Evolutionary conservation across 2,329 filamentous ascomycete genomes (phyloP).

Genomic region (Diaporthe destruens): DNA sequence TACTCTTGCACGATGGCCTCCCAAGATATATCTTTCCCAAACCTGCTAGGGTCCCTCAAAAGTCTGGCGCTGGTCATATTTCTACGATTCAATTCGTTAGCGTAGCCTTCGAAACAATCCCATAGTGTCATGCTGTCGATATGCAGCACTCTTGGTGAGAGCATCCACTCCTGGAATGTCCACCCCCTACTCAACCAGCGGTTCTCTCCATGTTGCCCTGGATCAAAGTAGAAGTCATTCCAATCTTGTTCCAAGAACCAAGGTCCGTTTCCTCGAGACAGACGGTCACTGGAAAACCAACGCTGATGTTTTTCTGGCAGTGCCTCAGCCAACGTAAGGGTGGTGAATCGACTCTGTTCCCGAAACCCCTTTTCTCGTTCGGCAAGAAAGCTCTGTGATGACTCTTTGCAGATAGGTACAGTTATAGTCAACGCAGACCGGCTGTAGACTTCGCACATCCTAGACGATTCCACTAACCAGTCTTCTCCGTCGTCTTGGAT

Average conservation of each 20-base stretch:
- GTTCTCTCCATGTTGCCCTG: background rate
- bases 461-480: slow-evolving; percentile 43
- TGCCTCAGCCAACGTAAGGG: background rate
- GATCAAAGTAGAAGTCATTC: background rate
- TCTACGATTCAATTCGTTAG: background rate
- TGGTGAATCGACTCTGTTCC: fast-evolving
- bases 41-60: background rate
- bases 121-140: slow-evolving; percentile 20
- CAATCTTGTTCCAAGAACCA: background rate
- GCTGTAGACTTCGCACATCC: slow-evolving; percentile 47
- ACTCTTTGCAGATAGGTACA: background rate
- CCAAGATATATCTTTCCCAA: background rate
- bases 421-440: slow-evolving; percentile 45
- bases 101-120: slow-evolving; percentile 3
- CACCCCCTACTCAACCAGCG: background rate
- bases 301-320: too few relatives aligned
- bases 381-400: background rate
- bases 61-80: background rate
- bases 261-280: too few relatives aligned
- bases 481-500: slow-evolving; percentile 45
- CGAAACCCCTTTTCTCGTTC: background rate
- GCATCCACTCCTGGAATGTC: slow-evolving; percentile 25
- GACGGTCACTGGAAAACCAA: too few relatives aligned
- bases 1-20: background rate
- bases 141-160: slow-evolving; percentile 5